Evolutionary conservation across 768 basidiomycete genomes (phyloP).

Genomic region (Lentinula aciculospora): DNA sequence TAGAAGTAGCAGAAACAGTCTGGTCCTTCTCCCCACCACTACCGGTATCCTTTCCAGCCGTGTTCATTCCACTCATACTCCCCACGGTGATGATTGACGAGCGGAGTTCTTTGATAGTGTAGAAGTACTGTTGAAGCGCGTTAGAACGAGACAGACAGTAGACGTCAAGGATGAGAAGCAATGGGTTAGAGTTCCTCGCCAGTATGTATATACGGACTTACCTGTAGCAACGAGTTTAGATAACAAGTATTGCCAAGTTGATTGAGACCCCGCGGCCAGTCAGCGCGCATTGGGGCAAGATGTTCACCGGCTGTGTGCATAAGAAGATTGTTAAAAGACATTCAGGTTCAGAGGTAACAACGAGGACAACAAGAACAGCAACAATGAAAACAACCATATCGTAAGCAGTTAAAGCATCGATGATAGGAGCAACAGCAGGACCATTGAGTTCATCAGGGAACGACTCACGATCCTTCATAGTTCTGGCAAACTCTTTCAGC

Average conservation of each 20-base stretch:
- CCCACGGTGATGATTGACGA: slow-evolving; percentile 63
- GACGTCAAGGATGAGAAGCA: too few relatives aligned
- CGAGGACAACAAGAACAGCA: background rate
- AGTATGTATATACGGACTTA: too few relatives aligned
- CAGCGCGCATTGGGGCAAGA: slow-evolving; percentile 43
- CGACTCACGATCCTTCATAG: slow-evolving; percentile 69
- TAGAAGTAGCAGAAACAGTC: background rate
- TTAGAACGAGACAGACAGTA: too few relatives aligned
- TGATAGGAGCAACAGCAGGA: background rate
- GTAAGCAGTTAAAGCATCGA: background rate
- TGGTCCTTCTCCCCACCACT: background rate
- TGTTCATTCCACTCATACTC: slow-evolving; percentile 25
- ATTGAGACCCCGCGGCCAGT: slow-evolving; percentile 81
- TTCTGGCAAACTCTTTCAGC: slow-evolving; percentile 56
- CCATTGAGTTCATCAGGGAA: slow-evolving; percentile 10
- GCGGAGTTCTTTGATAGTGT: slow-evolving; percentile 88
- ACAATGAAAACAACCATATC: background rate
- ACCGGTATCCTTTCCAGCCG: slow-evolving; percentile 48
- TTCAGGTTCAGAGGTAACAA: too few relatives aligned
- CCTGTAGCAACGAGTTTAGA: slow-evolving; percentile 75
- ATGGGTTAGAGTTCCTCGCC: too few relatives aligned
- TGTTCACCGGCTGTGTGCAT: slow-evolving; percentile 56
- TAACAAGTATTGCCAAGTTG: slow-evolving; percentile 90
- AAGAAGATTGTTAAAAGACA: background rate
- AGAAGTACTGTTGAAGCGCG: slow-evolving; percentile 83